A percentile compares a stretch with the other conserved stretches of the same genome.
Conservation (phyloP, 2,329 filamentous ascomycete genomes). For the Coniella vitis region DNA sequence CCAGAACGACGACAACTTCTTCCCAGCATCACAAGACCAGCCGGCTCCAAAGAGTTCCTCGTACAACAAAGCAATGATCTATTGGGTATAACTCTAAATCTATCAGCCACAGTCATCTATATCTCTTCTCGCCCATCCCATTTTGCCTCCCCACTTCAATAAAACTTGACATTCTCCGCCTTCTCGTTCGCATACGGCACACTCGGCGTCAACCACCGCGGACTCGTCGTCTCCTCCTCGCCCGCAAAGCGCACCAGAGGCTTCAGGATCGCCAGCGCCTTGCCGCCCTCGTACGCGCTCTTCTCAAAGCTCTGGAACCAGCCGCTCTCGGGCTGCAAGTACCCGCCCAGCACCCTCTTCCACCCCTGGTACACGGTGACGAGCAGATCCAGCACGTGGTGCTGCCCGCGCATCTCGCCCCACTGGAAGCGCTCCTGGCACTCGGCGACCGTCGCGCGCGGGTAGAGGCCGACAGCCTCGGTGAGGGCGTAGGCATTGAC, state of each 20-base stretch:
- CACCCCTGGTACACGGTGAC: slow-evolving; percentile 21
- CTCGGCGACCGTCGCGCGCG: slow-evolving; percentile 17
- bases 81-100: too few species aligned
- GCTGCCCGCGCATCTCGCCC: slow-evolving; percentile 21
- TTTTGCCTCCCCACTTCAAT: too few species aligned
- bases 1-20: too few species aligned
- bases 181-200: slow-evolving; percentile 19
- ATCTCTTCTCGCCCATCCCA: too few species aligned
- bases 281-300: slow-evolving; percentile 19
- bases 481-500: slow-evolving; percentile 23
- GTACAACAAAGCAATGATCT: too few species aligned
- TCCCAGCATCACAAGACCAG: too few species aligned
- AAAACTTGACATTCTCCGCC: slow-evolving; percentile 13
- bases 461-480: slow-evolving; percentile 27
- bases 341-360: slow-evolving; percentile 18
- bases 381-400: slow-evolving; percentile 23
- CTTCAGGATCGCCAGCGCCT: slow-evolving; percentile 20
- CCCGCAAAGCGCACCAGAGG: slow-evolving; percentile 20
- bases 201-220: slow-evolving; percentile 19
- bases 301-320: slow-evolving; percentile 22
- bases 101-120: too few species aligned
- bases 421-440: slow-evolving; percentile 22
- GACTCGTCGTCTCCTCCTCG: slow-evolving; percentile 15
- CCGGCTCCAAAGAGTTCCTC: too few species aligned
- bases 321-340: slow-evolving; percentile 19